Evolutionary conservation across 1,284 basidiomycete species (phyloP).

Genomic region (Meira miltonrushii): DNA sequence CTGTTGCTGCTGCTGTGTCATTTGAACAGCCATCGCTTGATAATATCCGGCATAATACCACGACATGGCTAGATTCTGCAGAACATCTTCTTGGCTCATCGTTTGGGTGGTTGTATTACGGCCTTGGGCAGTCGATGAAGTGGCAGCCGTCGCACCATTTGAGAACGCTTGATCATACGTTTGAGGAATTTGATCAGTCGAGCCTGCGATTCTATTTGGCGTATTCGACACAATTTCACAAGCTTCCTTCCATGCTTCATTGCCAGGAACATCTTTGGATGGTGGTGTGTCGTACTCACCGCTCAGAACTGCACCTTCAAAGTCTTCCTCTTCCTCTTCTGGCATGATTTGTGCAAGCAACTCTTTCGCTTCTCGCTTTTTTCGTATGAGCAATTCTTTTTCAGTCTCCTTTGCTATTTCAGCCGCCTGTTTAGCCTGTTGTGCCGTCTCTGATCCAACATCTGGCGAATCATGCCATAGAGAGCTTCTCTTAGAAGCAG

Average conservation of each 20-base stretch:
- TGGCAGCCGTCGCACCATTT: neutral
- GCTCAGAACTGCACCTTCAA: neutral
- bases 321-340: slow-evolving; percentile 5
- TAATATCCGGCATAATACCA: slow-evolving; percentile 24
- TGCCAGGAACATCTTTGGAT: neutral
- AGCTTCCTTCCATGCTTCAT: slow-evolving; percentile 12
- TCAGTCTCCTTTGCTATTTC: neutral
- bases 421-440: slow-evolving; percentile 1
- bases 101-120: neutral
- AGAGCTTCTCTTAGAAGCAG: neutral
- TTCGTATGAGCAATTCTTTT: neutral
- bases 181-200: neutral
- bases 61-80: slow-evolving; percentile 13
- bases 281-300: slow-evolving; percentile 6
- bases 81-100: slow-evolving; percentile 1
- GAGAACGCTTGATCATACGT: neutral
- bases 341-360: neutral
- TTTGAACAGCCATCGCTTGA: slow-evolving; percentile 8
- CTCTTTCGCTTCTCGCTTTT: slow-evolving; percentile 9
- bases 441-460: slow-evolving; percentile 1
- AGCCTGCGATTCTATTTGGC: slow-evolving; percentile 7
- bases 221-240: slow-evolving; percentile 14
- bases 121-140: too few relatives aligned
- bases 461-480: slow-evolving; percentile 15
- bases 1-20: too few relatives aligned